Conservation (phyloP, 257 asterid genomes). For the Przewalskia tangutica region DNA sequence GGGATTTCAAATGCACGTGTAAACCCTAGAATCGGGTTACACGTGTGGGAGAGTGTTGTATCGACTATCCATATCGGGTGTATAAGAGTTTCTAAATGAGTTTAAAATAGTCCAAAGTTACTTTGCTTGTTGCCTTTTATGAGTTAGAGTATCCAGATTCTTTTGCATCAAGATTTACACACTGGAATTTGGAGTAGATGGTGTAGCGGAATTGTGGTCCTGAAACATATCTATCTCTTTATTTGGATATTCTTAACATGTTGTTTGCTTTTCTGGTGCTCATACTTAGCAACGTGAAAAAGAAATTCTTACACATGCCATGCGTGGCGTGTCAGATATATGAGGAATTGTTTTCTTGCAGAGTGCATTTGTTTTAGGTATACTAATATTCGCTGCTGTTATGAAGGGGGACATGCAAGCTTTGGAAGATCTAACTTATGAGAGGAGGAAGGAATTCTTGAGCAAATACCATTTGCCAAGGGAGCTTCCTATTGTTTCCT, state of each 20-base stretch:
- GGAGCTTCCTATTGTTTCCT: slow-evolving; percentile 80
- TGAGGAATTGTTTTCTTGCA: background rate
- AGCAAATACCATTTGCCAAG: slow-evolving; percentile 52
- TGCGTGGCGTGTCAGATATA: background rate
- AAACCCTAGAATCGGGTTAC: background rate
- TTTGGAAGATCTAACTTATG: slow-evolving; percentile 82
- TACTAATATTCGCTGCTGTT: slow-evolving; percentile 14
- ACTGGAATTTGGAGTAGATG: background rate
- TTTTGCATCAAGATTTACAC: background rate
- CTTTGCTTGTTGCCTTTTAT: background rate
- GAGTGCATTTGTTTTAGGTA: background rate
- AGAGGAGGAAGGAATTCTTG: slow-evolving; percentile 74
- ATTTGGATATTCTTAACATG: background rate
- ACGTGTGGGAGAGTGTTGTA: background rate
- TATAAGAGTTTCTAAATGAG: background rate
- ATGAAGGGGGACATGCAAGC: slow-evolving; percentile 94
- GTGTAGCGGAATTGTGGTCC: background rate
- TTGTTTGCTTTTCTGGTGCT: background rate
- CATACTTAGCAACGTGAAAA: background rate
- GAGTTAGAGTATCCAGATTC: background rate
- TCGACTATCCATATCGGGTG: background rate
- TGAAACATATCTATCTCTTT: background rate
- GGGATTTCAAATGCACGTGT: background rate
- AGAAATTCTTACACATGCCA: background rate
- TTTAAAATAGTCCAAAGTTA: background rate